A percentile compares a stretch with the other conserved stretches of the same genome.
These are phyloP conservation scores for Mycena galericulata DNA, from an alignment of 768 basidiomycete species.

Conservation along the genomic window DNA sequence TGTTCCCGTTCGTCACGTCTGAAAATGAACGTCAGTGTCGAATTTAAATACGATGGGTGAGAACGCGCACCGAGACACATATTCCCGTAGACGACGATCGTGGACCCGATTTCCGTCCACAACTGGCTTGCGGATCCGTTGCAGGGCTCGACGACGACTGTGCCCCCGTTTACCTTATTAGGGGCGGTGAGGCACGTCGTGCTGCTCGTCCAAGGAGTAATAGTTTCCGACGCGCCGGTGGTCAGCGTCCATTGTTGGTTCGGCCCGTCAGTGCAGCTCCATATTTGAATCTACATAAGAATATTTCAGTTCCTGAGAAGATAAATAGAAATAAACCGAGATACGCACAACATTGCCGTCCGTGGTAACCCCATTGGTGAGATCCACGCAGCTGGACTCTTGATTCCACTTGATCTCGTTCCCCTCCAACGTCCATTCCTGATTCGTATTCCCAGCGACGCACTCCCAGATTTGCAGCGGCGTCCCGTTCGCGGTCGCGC, in stretches of 20 bases:
- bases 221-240: constrained; percentile 17
- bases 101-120: constrained; percentile 16
- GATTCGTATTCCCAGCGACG: not conserved
- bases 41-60: not conserved
- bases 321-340: not conserved
- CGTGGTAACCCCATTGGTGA: constrained; percentile 33
- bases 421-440: constrained; percentile 4
- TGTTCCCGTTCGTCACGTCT: constrained; percentile 37
- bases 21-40: not conserved
- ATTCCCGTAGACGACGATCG: constrained; percentile 18
- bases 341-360: constrained; percentile 29
- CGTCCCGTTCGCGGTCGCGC: not conserved
- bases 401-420: not conserved
- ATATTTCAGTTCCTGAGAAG: not conserved
- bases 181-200: constrained; percentile 17
- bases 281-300: constrained; percentile 37
- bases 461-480: not conserved
- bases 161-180: no score
- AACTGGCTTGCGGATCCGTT: constrained; percentile 10
- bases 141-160: constrained; percentile 12
- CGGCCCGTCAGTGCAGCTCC: constrained; percentile 33
- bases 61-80: constrained; percentile 12
- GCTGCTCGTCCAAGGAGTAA: constrained; percentile 12
- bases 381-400: not conserved
- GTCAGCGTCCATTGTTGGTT: constrained; percentile 36